A percentile compares a stretch with the other conserved stretches of the same genome.
Evolutionary conservation across 495 filamentous ascomycete species (phyloP).

Genomic region (Neurospora sp.): DNA sequence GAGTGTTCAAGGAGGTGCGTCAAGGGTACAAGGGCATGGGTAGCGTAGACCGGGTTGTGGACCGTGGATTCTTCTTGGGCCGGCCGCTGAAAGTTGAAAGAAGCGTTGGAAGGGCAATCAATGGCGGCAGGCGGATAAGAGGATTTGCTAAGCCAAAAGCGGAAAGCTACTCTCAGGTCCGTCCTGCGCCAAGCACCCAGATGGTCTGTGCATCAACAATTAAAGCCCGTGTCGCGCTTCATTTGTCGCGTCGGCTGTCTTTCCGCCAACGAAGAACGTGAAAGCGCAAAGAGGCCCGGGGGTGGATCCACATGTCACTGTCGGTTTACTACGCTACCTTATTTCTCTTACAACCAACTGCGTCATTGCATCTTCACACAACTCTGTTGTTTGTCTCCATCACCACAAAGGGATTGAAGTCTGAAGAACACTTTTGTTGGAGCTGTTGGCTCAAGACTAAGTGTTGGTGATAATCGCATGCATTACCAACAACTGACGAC

Average conservation of each 20-base stretch:
- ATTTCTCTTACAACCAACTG: background rate
- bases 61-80: background rate
- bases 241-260: background rate
- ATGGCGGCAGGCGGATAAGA: background rate
- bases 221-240: background rate
- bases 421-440: background rate
- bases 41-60: background rate
- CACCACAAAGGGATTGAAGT: background rate
- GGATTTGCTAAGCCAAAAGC: constrained; percentile 19
- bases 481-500: background rate
- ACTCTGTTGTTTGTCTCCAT: background rate
- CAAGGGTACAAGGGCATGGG: constrained; percentile 2
- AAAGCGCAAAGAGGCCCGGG: background rate
- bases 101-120: background rate
- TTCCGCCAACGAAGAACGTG: background rate
- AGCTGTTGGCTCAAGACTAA: background rate
- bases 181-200: constrained; percentile 10
- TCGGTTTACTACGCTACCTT: background rate
- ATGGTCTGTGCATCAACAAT: constrained; percentile 8
- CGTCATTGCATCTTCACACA: background rate
- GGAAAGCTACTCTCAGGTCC: constrained; percentile 6
- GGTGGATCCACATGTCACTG: background rate
- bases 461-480: background rate
- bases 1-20: constrained; percentile 11
- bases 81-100: background rate